phyloP scores from a whole-genome alignment of 352 stramenopile species.

The Elongisporangium undulatum region DNA sequence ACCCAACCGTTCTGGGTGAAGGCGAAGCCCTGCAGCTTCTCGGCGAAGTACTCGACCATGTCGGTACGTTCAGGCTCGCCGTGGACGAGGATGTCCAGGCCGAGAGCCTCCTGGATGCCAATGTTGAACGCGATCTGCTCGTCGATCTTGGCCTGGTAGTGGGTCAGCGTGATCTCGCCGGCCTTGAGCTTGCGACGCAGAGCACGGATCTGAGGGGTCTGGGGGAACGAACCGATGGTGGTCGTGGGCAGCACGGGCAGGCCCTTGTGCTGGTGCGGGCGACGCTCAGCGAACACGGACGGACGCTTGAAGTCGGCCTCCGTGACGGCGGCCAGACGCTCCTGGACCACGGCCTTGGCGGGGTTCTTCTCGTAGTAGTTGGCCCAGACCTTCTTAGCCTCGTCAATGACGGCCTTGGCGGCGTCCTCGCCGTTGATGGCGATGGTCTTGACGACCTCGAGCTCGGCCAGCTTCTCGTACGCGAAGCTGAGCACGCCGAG shows the following conservation, averaged over 20 bases:
- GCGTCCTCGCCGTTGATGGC: conserved; percentile 51
- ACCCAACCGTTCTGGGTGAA: conserved; percentile 94
- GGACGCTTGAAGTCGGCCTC: conserved; percentile 77
- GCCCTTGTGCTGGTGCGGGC: conserved; percentile 58
- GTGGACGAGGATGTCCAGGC: conserved; percentile 92
- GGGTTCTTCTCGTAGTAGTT: conserved; percentile 86
- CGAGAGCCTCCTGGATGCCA: conserved; percentile 87
- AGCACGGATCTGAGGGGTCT: conserved; percentile 86
- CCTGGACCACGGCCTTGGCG: conserved; percentile 57
- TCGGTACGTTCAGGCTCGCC: conserved; percentile 92
- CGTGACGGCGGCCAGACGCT: conserved; percentile 52
- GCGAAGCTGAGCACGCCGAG: conserved; percentile 82
- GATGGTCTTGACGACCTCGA: conserved; percentile 79
- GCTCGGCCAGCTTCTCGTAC: conserved; percentile 88
- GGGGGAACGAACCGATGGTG: conserved; percentile 94
- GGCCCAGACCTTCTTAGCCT: conserved; percentile 55
- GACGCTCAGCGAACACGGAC: conserved; percentile 75
- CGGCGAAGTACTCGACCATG: conserved; percentile 95
- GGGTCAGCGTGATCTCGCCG: conserved; percentile 62
- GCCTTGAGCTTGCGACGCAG: conserved; percentile 79
- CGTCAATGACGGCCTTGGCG: conserved; percentile 43
- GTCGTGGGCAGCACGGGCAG: conserved; percentile 88
- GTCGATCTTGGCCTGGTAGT: conserved; percentile 88
- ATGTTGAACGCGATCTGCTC: conserved; percentile 92
- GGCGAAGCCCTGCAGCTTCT: conserved; percentile 90